These are phyloP conservation scores for Crotalaria pallida DNA, from an alignment of 306 rosid species.

Conservation along the genomic window DNA sequence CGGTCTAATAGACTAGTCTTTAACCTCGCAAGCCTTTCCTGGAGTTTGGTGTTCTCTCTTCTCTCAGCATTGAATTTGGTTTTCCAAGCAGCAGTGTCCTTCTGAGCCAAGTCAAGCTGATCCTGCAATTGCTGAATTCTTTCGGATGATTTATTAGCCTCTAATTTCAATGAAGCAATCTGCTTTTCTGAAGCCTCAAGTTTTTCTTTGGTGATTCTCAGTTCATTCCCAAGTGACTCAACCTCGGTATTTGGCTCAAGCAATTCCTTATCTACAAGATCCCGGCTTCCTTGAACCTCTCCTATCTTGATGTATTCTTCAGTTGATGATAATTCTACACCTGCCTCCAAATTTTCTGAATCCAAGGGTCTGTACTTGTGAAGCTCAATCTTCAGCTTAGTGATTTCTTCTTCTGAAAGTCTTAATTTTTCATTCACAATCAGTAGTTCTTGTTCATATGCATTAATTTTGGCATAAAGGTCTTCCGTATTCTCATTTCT, in stretches of 20 bases:
- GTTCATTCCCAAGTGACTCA: conserved; percentile 43
- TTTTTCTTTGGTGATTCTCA: conserved; percentile 46
- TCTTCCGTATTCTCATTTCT: conserved; percentile 45
- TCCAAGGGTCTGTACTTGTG: conserved; percentile 27
- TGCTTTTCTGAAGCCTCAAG: conserved; percentile 55
- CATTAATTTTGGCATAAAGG: conserved; percentile 36
- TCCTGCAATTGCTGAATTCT: conserved; percentile 47
- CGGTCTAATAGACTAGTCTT: conserved; percentile 73
- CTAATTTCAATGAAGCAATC: conserved; percentile 49
- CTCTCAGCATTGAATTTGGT: conserved; percentile 64
- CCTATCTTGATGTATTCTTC: conserved; percentile 18
- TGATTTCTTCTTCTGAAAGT: conserved; percentile 50
- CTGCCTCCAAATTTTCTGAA: conserved; percentile 15
- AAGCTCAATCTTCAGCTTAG: conserved; percentile 52
- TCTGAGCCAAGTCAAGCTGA: conserved; percentile 58
- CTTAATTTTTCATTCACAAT: conserved; percentile 50
- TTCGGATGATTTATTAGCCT: conserved; percentile 49
- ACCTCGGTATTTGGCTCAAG: conserved; percentile 29
- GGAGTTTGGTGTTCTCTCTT: conserved; percentile 70
- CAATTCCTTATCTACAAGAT: conserved; percentile 21
- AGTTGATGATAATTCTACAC: conserved; percentile 13
- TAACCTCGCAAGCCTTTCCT: conserved; percentile 63
- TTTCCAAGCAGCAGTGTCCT: conserved; percentile 61
- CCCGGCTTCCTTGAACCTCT: conserved; percentile 24
- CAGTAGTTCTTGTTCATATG: conserved; percentile 58